Conservation (phyloP, 2,329 filamentous ascomycete species). For the Aspergillus udagawae region DNA sequence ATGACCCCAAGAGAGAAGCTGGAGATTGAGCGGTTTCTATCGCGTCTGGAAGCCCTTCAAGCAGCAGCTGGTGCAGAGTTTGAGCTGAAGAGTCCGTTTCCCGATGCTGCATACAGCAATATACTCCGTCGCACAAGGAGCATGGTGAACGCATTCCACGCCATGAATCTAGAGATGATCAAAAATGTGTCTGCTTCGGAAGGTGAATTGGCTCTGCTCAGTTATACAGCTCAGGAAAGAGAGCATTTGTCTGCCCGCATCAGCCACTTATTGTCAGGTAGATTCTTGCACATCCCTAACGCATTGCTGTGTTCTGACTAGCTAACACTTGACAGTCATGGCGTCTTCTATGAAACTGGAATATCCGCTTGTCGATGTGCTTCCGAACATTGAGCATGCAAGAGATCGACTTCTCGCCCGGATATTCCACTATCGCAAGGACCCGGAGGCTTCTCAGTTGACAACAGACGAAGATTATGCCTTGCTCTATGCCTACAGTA, state of each 20-base stretch:
- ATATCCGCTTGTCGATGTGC: conserved; percentile 83
- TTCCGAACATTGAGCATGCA: conserved; percentile 76
- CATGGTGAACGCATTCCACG: conserved; percentile 90
- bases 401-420: conserved; percentile 81
- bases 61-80: conserved; percentile 77
- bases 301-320: not conserved
- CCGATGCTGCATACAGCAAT: conserved; percentile 64
- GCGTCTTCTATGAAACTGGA: conserved; percentile 92
- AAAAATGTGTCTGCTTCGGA: conserved; percentile 71
- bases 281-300: conserved; percentile 15
- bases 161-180: conserved; percentile 88
- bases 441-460: conserved; percentile 49
- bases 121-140: conserved; percentile 77
- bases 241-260: conserved; percentile 80
- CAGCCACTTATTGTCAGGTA: conserved; percentile 72
- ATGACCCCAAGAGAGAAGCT: conserved; percentile 86
- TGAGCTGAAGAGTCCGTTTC: conserved; percentile 83
- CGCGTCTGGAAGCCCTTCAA: conserved; percentile 69
- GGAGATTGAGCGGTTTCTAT: conserved; percentile 74
- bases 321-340: conserved; percentile 60
- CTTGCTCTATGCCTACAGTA: conserved; percentile 84
- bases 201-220: conserved; percentile 76
- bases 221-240: conserved; percentile 75
- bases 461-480: conserved; percentile 69
- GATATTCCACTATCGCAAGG: conserved; percentile 80